phyloP scores from a whole-genome alignment of 768 basidiomycete genomes.

The Suillus americanus region DNA sequence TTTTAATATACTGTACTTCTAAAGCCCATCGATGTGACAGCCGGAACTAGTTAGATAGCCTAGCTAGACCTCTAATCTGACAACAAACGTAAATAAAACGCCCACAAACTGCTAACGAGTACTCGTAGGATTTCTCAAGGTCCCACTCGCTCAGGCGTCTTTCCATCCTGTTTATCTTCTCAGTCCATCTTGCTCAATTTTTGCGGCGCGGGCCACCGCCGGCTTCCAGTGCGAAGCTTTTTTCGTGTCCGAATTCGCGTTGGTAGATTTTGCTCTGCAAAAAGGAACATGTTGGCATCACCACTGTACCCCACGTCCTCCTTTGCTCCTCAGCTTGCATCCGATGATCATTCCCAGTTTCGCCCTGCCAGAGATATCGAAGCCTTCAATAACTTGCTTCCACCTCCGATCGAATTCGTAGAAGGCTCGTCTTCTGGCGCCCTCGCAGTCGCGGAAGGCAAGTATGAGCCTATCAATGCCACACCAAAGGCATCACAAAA shows the following conservation, averaged over 20 bases:
- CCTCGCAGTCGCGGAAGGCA: slow-evolving; percentile 68
- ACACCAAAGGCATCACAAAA: slow-evolving; percentile 51
- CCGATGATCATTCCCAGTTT: slow-evolving; percentile 56
- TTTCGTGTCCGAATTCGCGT: slow-evolving; percentile 5
- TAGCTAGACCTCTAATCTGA: background rate
- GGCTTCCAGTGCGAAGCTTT: slow-evolving; percentile 10
- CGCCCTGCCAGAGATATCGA: slow-evolving; percentile 71
- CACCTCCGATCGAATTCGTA: slow-evolving; percentile 79
- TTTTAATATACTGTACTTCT: background rate
- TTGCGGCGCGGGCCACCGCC: slow-evolving; percentile 6
- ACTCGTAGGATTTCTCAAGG: slow-evolving; percentile 2
- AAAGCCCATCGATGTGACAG: background rate
- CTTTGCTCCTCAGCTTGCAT: slow-evolving; percentile 48
- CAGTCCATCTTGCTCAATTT: slow-evolving; percentile 15
- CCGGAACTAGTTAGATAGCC: background rate
- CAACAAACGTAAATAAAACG: slow-evolving; percentile 28
- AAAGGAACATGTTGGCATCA: slow-evolving; percentile 61
- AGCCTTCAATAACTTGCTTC: slow-evolving; percentile 74
- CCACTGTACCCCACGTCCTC: slow-evolving; percentile 56
- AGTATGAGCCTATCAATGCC: slow-evolving; percentile 80
- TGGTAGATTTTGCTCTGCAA: slow-evolving; percentile 9
- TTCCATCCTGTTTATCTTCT: slow-evolving; percentile 14
- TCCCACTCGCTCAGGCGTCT: slow-evolving; percentile 7
- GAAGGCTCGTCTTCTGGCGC: slow-evolving; percentile 82
- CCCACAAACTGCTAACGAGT: slow-evolving; percentile 3